Conservation (phyloP, 805 yeast genomes). For the Teunomyces barrocoloradensis region DNA sequence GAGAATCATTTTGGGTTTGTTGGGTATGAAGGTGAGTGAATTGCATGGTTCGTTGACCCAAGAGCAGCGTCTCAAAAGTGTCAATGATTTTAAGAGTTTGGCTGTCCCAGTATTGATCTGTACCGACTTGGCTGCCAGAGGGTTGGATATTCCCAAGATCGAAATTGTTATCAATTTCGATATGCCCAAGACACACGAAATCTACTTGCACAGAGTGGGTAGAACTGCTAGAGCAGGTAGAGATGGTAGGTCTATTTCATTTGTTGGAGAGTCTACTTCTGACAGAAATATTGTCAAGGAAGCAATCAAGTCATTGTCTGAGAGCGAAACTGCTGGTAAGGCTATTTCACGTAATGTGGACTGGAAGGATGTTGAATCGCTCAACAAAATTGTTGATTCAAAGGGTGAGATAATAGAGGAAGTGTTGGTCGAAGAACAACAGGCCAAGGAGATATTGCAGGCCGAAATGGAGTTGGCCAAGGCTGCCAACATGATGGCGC, state of each 20-base stretch:
- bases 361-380: conserved; percentile 77
- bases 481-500: conserved; percentile 80
- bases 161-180: conserved; percentile 93
- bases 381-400: conserved; percentile 57
- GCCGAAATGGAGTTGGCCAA: conserved; percentile 91
- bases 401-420: conserved; percentile 67
- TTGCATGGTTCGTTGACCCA: conserved; percentile 82
- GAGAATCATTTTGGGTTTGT: conserved; percentile 69
- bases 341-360: conserved; percentile 90
- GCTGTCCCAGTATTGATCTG: conserved; percentile 86
- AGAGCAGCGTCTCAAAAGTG: conserved; percentile 87
- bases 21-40: conserved; percentile 77
- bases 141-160: conserved; percentile 97
- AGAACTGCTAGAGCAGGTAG: conserved; percentile 99
- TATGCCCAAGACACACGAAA: conserved; percentile 90
- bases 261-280: conserved; percentile 87
- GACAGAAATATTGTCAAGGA: conserved; percentile 91
- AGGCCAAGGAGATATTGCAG: conserved; percentile 76
- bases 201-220: conserved; percentile 96
- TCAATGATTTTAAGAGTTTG: conserved; percentile 76
- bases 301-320: conserved; percentile 66
- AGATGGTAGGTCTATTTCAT: conserved; percentile 87
- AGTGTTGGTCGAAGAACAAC: conserved; percentile 81
- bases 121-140: conserved; percentile 98
- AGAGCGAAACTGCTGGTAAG: conserved; percentile 33